These are phyloP conservation scores for Trichaptum fuscoviolaceum DNA, from an alignment of 768 basidiomycete genomes.

Conservation along the genomic window DNA sequence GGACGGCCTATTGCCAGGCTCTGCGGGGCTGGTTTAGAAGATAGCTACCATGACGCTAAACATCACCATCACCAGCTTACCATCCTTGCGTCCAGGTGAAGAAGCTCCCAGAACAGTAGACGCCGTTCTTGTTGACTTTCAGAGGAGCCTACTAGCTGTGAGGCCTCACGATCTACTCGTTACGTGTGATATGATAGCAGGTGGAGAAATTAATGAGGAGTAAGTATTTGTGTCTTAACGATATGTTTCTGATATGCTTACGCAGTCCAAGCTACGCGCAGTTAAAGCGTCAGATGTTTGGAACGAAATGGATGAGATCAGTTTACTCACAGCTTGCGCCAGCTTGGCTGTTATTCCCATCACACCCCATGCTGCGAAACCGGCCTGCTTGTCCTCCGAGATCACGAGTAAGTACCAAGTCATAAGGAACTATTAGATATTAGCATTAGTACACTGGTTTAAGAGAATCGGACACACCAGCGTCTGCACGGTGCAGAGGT, in stretches of 20 bases:
- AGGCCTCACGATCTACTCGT: constrained; percentile 57
- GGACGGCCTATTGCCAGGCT: constrained; percentile 72
- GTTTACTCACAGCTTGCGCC: constrained; percentile 51
- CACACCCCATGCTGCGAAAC: constrained; percentile 48
- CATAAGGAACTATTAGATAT: constrained; percentile 65
- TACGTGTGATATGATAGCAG: constrained; percentile 24
- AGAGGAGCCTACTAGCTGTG: constrained; percentile 54
- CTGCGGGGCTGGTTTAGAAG: constrained; percentile 7
- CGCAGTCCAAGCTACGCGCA: constrained; percentile 55
- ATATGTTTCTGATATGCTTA: constrained; percentile 36
- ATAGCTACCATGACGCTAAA: not conserved
- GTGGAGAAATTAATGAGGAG: not conserved
- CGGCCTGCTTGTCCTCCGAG: constrained; percentile 67
- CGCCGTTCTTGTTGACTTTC: constrained; percentile 57
- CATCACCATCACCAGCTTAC: constrained; percentile 32
- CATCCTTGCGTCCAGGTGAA: constrained; percentile 65
- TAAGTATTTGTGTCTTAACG: constrained; percentile 36
- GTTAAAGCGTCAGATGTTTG: constrained; percentile 3
- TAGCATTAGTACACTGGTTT: constrained; percentile 38
- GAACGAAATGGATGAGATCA: constrained; percentile 18
- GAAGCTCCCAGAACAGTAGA: constrained; percentile 74
- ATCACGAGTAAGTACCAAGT: constrained; percentile 71
- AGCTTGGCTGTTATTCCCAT: constrained; percentile 62
- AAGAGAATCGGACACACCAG: constrained; percentile 37
- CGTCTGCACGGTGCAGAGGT: constrained; percentile 42